Evolutionary conservation across 1,139 yeast species (phyloP), one percentile per base, ranked within the genome.

Genomic region (Candida pseudocylindracea): DNA sequence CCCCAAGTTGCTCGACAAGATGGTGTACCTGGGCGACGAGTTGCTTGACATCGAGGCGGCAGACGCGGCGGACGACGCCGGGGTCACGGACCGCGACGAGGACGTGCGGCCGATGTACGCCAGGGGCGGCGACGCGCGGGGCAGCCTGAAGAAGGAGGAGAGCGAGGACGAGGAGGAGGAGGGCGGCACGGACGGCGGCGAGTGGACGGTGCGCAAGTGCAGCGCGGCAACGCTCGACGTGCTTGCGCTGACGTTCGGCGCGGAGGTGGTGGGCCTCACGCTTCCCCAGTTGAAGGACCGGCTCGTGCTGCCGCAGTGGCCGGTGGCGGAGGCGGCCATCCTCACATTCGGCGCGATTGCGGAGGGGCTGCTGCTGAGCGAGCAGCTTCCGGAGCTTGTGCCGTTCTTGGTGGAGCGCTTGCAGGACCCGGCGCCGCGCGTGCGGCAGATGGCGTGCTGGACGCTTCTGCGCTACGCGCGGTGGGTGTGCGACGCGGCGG

Each of bases 401-500:
- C 94, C 93, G 29, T 85, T 74, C 45, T 60, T 88, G 39, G 85
- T 83, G 26, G 81, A 81, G 36, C 63, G 92, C 44, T 54, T 85
- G 38, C 60, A 60, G 35, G 95, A 85, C 49, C 51, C 55, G 10
- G 78, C 83, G 51, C 75, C 93, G 7, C 67, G 93, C 31, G 93
- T 88, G 8, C 65, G 96, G 41, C 93, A 81, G 50, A 88, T 88
- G 35, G 60, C 93, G 0, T 85, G 96, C 55, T 88, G 98, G 98
- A 80, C 96, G 0, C 55, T 88, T 33, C 76, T 93, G 30, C 63
- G 96, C 36, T 88, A 73, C 48, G 66, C 92, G 1, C 45, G 67
- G 4, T 85, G 94, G 94, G 76, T 85, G 12, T 63, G 74, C 34
- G 60, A 60, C 13, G 80, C 74, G 45, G 75, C 75, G 2, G 58